phyloP scores from a whole-genome alignment of 2,329 filamentous ascomycete species.

The Dothiorella sarmentorum region DNA sequence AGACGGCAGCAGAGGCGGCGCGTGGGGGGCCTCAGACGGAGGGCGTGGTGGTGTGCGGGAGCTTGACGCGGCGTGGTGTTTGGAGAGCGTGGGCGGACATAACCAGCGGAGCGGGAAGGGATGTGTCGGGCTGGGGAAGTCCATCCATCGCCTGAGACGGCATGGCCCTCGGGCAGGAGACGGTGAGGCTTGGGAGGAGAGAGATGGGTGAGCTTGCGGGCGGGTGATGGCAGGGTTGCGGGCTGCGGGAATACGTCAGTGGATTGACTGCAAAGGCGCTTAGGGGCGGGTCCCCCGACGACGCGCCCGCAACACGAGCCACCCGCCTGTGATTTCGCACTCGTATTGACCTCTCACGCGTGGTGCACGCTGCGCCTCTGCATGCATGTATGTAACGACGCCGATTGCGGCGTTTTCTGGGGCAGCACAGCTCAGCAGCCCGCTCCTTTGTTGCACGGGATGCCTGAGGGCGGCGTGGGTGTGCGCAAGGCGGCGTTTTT shows the following conservation, averaged over 20 bases:
- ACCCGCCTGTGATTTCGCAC: slow-evolving; percentile 10
- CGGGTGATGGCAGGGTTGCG: background rate
- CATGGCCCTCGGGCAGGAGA: slow-evolving; percentile 13
- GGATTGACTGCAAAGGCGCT: slow-evolving; percentile 1
- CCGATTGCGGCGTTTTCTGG: too few relatives aligned
- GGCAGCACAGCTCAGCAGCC: too few relatives aligned
- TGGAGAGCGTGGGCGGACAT: slow-evolving; percentile 7
- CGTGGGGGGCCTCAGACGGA: background rate
- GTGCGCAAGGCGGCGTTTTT: background rate
- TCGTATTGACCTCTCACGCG: background rate
- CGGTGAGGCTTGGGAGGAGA: slow-evolving; percentile 2
- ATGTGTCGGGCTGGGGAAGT: slow-evolving; percentile 1
- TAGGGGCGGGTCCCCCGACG: slow-evolving; percentile 2
- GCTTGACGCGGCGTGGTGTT: background rate
- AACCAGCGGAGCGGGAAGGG: slow-evolving; percentile 12
- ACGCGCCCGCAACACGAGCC: background rate
- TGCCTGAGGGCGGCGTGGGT: too few relatives aligned
- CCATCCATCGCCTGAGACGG: slow-evolving; percentile 1
- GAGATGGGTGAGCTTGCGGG: background rate
- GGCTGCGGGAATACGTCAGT: slow-evolving; percentile 12
- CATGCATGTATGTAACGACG: too few relatives aligned
- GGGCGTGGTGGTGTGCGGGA: background rate
- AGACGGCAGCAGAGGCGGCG: background rate
- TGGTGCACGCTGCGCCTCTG: too few relatives aligned
- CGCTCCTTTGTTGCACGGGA: too few relatives aligned